phyloP scores from a whole-genome alignment of 2,329 filamentous ascomycete species.

The Ceratocystis ficicola region DNA sequence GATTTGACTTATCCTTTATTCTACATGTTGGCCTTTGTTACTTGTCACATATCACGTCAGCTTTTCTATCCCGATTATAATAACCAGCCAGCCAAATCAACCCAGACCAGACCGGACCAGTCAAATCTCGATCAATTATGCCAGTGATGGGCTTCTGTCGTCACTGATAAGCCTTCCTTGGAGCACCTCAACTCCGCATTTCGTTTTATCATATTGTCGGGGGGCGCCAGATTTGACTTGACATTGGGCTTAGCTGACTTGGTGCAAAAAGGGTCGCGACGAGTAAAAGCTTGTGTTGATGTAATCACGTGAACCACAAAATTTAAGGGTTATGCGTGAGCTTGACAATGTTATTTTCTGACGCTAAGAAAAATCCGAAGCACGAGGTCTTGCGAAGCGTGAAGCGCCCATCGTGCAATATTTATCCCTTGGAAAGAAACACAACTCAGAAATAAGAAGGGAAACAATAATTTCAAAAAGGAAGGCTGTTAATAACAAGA shows the following conservation, averaged over 20 bases:
- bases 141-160: not conserved
- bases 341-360: no score
- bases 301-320: no score
- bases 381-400: no score
- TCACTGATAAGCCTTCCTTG: conserved; percentile 8
- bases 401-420: no score
- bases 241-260: not conserved
- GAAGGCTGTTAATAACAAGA: no score
- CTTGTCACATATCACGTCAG: not conserved
- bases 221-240: not conserved
- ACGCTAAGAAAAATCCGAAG: no score
- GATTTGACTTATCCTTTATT: not conserved
- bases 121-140: conserved; percentile 2
- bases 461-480: no score
- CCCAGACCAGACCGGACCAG: not conserved
- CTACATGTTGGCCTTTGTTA: not conserved
- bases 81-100: not conserved
- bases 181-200: not conserved
- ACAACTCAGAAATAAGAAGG: no score
- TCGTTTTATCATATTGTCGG: not conserved
- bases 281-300: no score
- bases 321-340: no score
- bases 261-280: not conserved
- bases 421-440: no score
- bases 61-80: not conserved